phyloP scores from a whole-genome alignment of 2,329 filamentous ascomycete genomes.

The Verticillium tricorpus region DNA sequence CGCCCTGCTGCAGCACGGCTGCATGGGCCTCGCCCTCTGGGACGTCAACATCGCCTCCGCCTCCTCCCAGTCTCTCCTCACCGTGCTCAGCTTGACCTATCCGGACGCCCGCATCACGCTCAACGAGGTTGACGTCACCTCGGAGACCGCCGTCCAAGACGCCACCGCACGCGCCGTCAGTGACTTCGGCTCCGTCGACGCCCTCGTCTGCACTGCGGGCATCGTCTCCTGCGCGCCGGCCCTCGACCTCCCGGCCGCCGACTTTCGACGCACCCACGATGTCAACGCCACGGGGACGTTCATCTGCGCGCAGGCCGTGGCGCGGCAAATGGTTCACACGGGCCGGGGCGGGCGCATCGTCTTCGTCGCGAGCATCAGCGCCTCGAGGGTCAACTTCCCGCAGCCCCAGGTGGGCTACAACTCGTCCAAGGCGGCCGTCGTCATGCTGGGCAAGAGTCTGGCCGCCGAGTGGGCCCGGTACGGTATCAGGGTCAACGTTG shows the following conservation, averaged over 20 bases:
- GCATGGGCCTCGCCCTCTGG: conserved; percentile 53
- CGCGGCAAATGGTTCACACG: conserved; percentile 46
- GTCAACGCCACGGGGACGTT: conserved; percentile 71
- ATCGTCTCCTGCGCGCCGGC: conserved; percentile 60
- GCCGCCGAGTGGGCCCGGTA: conserved; percentile 70
- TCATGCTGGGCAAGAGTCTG: conserved; percentile 58
- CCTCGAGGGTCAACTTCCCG: conserved; percentile 64
- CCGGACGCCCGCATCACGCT: conserved; percentile 46
- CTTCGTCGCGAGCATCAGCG: conserved; percentile 65
- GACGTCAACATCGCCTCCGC: conserved; percentile 47
- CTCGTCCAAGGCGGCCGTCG: conserved; percentile 62
- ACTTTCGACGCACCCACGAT: conserved; percentile 62
- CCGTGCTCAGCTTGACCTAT: conserved; percentile 46
- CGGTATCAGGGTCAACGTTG: conserved; percentile 66
- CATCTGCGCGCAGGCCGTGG: conserved; percentile 61
- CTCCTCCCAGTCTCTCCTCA: conserved; percentile 25
- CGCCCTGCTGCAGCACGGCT: conserved; percentile 66
- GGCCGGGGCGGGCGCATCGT: conserved; percentile 56
- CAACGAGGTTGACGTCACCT: conserved; percentile 49
- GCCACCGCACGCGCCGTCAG: conserved; percentile 55
- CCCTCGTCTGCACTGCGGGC: conserved; percentile 59
- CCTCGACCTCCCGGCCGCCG: conserved; percentile 49
- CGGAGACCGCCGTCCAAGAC: conserved; percentile 52
- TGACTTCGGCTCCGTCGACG: conserved; percentile 57
- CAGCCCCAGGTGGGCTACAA: conserved; percentile 73